Conservation (phyloP, 805 yeast species). For the Ogataea henricii region DNA sequence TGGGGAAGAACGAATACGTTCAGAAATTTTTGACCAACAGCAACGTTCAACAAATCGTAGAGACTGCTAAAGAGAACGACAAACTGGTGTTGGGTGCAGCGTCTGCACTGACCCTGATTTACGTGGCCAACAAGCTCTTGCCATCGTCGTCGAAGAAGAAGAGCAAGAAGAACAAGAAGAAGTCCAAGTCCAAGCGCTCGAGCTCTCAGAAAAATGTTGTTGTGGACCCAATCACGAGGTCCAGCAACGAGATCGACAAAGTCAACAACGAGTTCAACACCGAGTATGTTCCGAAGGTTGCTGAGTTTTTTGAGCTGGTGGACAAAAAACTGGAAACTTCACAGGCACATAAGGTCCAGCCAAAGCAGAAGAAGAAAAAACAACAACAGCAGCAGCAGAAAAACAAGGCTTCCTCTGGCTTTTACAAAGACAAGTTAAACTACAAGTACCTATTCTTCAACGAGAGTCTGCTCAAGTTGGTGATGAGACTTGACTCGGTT, state of each 20-base stretch:
- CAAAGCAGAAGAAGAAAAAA: conserved; percentile 15
- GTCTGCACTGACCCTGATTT: conserved; percentile 15
- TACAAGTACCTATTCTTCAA: conserved; percentile 61
- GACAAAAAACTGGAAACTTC: conserved; percentile 15
- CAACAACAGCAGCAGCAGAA: conserved; percentile 8
- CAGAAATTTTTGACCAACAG: conserved; percentile 11
- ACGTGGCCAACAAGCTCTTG: conserved; percentile 12
- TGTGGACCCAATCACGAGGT: conserved; percentile 22
- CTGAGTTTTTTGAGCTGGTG: conserved; percentile 16
- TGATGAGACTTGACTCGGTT: conserved; percentile 67
- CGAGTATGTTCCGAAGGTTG: conserved; percentile 17
- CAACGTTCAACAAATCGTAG: conserved; percentile 11
- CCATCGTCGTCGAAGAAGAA: conserved; percentile 5
- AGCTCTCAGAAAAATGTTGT: conserved; percentile 10
- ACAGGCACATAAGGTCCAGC: neutral
- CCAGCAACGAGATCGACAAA: conserved; percentile 21
- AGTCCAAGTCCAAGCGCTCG: conserved; percentile 11
- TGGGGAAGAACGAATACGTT: conserved; percentile 3
- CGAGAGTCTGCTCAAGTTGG: conserved; percentile 66
- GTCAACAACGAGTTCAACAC: conserved; percentile 21
- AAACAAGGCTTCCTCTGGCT: neutral
- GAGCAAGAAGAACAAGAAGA: conserved; percentile 17
- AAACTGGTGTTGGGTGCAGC: conserved; percentile 17
- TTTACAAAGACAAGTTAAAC: conserved; percentile 30
- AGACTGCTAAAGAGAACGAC: conserved; percentile 19